Base-by-base conservation (phyloP, 2,329 filamentous ascomycete genomes). In the Clonostachys byssicola region DNA sequence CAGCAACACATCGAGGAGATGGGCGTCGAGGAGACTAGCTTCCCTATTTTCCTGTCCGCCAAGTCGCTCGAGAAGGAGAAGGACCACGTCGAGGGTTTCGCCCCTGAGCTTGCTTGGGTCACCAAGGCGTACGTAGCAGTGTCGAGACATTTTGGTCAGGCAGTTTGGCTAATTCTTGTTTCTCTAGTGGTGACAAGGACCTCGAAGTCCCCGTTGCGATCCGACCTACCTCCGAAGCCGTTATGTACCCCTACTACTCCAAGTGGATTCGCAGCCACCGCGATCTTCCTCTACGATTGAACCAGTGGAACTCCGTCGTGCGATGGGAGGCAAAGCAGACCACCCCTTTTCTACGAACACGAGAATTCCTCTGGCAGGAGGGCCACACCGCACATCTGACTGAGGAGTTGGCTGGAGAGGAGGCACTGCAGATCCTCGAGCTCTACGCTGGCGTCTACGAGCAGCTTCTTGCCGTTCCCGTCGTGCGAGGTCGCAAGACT, bases 281-380 rank as follows among this genome's bases (percentile, higher is more conserved):
- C 60, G 94, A 99, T 63, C 85, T 99, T 49, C 95, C 94, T 52
- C 78, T 97, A 56, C 86, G 90, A 62, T 78, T 97, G 56, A 97
- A 97, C 74, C 94, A 99, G 70, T 99, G 94, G 94, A 96, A 96
- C 78, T 95, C 87, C 13, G 78, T 81, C 54, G 78, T 96, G 43
- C 83, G 92, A 59, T 97, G 94, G 94, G 94, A 97, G 71, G 95
- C 95, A 65, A 97, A 97, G 77, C 90, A 95, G 67, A 85, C 81
- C 20, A 85, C 81, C n/a, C 82, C 82, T 38, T 97, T 97, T 75
- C 79, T 99, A 49, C 80, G 92, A 58, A 92, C 92, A 42, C 80
- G 95, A 66, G 94, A 99, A 68, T 99, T 99, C 70, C 72, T 97
- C 55, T 99, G 94, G 94, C 94, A 99, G 68, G 94, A 99, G 72